Conservation (phyloP, 2,329 filamentous ascomycete genomes). For the Fusarium coffeatum region DNA sequence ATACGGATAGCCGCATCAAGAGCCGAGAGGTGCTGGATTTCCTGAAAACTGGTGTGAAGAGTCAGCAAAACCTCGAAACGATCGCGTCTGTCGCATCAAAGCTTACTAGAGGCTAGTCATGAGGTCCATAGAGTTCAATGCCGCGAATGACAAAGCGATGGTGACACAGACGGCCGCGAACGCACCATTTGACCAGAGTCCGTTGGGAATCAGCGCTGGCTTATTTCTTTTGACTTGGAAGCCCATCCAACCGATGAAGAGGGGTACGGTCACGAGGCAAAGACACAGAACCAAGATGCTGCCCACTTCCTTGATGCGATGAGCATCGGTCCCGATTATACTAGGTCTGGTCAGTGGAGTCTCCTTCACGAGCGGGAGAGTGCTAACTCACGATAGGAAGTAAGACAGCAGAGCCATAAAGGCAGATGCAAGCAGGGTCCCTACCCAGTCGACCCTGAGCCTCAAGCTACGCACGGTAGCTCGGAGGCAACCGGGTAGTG, state of each 20-base stretch:
- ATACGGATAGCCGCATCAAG: not conserved
- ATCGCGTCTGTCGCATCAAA: not conserved
- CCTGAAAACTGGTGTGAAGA: not conserved
- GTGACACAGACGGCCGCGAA: not conserved
- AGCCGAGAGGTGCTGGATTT: slow-evolving; percentile 1
- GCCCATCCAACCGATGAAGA: slow-evolving; percentile 4
- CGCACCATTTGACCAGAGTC: not conserved
- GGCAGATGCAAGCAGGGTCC: slow-evolving; percentile 15
- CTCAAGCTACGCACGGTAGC: not conserved
- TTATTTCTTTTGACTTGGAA: not conserved
- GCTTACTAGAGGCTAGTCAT: slow-evolving; percentile 3
- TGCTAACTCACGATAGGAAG: slow-evolving; percentile 17
- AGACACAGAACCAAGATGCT: not conserved
- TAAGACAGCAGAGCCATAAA: slow-evolving; percentile 23
- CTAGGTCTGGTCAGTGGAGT: not conserved
- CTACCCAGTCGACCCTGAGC: slow-evolving; percentile 21
- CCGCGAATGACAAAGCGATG: not conserved
- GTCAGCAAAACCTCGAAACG: not conserved
- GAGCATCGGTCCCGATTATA: not conserved
- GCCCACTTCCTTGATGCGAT: not conserved
- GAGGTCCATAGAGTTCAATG: slow-evolving; percentile 1
- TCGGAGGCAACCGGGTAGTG: not conserved
- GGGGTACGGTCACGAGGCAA: not conserved
- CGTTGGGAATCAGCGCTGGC: not conserved
- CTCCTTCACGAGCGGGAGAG: not conserved